phyloP scores from a whole-genome alignment of 345 rosid genomes.

The Salix caprea region DNA sequence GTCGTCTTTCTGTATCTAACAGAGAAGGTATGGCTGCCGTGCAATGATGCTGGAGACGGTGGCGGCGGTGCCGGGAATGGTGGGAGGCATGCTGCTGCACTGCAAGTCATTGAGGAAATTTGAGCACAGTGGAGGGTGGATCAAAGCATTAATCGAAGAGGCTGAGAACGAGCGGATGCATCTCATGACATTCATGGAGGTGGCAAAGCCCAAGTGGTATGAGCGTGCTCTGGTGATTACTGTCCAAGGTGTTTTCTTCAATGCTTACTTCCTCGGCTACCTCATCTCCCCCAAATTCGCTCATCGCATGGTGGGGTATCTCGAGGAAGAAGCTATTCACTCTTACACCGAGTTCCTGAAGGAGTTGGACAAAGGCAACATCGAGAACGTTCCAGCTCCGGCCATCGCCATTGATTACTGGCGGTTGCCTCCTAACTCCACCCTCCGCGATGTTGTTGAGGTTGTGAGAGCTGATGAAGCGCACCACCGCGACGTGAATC shows the following conservation, averaged over 20 bases:
- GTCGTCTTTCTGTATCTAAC: not conserved
- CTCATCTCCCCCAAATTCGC: slow-evolving; percentile 62
- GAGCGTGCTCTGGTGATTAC: slow-evolving; percentile 67
- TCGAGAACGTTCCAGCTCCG: slow-evolving; percentile 64
- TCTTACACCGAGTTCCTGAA: slow-evolving; percentile 75
- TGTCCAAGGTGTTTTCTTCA: slow-evolving; percentile 77
- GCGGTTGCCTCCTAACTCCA: slow-evolving; percentile 70
- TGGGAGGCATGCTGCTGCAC: slow-evolving; percentile 85
- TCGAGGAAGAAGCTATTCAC: slow-evolving; percentile 88
- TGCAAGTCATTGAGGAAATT: slow-evolving; percentile 64
- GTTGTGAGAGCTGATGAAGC: slow-evolving; percentile 90
- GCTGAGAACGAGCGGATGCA: slow-evolving; percentile 95
- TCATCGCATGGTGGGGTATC: slow-evolving; percentile 69
- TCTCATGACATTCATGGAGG: slow-evolving; percentile 88
- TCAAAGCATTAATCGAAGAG: slow-evolving; percentile 75
- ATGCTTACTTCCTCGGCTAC: slow-evolving; percentile 59
- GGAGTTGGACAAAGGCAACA: slow-evolving; percentile 55
- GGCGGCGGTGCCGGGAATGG: slow-evolving; percentile 86
- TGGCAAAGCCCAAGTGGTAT: slow-evolving; percentile 72
- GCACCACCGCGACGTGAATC: slow-evolving; percentile 83
- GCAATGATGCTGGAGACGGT: slow-evolving; percentile 91
- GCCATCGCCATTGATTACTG: slow-evolving; percentile 80
- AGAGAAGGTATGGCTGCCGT: slow-evolving; percentile 82
- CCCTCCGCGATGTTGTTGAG: slow-evolving; percentile 61
- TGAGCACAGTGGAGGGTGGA: slow-evolving; percentile 88